Evolutionary conservation across 2,329 filamentous ascomycete species (phyloP), one percentile per base, ranked within the genome.

Genomic region (Ceratocystis destructans): DNA sequence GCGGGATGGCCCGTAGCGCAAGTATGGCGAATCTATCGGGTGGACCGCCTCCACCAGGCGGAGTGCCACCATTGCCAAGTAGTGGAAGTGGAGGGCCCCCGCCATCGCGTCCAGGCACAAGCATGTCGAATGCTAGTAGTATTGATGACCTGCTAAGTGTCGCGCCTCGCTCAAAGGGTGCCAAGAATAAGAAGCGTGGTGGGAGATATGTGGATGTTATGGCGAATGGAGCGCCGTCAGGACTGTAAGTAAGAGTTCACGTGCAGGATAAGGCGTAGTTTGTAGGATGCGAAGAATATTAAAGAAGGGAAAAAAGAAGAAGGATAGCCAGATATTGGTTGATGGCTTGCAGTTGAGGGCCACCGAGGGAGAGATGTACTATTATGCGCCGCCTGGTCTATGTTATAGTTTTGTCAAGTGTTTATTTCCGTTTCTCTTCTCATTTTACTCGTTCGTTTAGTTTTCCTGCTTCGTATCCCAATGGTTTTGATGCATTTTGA

Each of bases 151-250:
- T 99, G 69, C 79, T 99, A 25, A 89, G 89, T 4, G 86, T 88
- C 3, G 84, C 88, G 2, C 83, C 88, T 20, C 83, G 89, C 69
- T 92, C 88, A 71, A 78, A 80, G 4, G 81, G 80, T 0, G 77
- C 72, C 70, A 88, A 84, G 74, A 90, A 88, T 75, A 79, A 83
- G 72, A 90, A 90, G 79, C 96, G 91, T 80, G 85, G 87, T 25
- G 87, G 90, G 37, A 81, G 92, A 33, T 99, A 99, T 79, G 87
- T 99, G 37, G 94, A 99, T 81, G 90, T 99, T 68, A 96, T 97
- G 91, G 88, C 88, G 8, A 87, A 89, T 57, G 64, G 64, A 4
- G 22, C 41, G 20, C 50, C 64, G 55, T 37, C 33, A 31, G 61
- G 61, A 2, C 41, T 63, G 45, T 48, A 48, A 25, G 33, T 20